Percentiles rank a stretch among this genome's conserved stretches.
Conservation (phyloP, 345 rosid genomes). For the Triadica sebifera region DNA sequence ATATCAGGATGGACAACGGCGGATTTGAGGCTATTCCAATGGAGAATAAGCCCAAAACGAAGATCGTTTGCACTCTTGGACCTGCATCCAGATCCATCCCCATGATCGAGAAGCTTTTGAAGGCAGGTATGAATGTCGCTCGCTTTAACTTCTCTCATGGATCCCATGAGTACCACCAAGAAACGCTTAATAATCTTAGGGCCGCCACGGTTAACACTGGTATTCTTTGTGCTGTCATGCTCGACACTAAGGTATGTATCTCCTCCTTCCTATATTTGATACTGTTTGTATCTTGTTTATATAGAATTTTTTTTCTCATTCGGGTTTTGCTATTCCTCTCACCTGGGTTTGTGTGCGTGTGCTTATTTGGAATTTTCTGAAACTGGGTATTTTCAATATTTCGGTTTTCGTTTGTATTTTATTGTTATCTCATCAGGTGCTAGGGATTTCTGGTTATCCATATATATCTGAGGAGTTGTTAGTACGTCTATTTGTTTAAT, state of each 20-base stretch:
- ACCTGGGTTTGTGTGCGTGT: neutral
- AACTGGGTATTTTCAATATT: neutral
- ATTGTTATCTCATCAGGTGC: neutral
- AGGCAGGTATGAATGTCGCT: constrained; percentile 66
- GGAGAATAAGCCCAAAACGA: constrained; percentile 72
- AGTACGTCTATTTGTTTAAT: neutral
- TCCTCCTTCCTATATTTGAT: neutral
- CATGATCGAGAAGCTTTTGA: constrained; percentile 78
- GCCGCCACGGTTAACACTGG: constrained; percentile 86
- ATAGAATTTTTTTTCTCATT: neutral
- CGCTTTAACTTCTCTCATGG: constrained; percentile 88
- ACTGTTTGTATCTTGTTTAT: neutral
- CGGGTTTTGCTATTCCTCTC: neutral
- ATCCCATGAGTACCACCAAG: constrained; percentile 88
- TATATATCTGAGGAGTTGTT: neutral
- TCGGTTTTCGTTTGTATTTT: neutral
- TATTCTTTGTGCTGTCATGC: constrained; percentile 94
- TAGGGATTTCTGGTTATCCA: neutral
- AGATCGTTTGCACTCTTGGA: constrained; percentile 94
- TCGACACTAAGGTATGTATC: constrained; percentile 69
- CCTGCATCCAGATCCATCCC: constrained; percentile 82
- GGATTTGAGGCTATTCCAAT: neutral
- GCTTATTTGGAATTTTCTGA: neutral
- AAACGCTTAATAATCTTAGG: constrained; percentile 85
- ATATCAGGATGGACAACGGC: neutral